Percentiles rank a stretch among this genome's conserved stretches.
These are phyloP conservation scores for Erysiphe neolycopersici DNA, from an alignment of 2,329 filamentous ascomycete species.

Conservation along the genomic window DNA sequence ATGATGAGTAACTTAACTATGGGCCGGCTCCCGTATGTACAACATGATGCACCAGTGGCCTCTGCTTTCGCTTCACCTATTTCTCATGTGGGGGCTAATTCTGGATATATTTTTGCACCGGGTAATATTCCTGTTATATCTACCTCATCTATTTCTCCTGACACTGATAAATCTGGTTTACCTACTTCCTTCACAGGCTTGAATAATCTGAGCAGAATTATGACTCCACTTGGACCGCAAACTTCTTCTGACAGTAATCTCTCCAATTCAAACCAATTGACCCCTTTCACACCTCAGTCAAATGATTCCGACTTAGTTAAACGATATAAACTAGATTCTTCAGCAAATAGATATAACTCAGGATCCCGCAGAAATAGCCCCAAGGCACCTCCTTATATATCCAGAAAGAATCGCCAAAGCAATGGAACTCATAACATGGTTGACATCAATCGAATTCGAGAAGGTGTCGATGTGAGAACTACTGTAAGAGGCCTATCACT, in stretches of 20 bases:
- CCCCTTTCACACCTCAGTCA: not conserved
- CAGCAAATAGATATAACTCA: not conserved
- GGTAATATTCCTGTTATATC: not conserved
- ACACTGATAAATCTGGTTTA: not conserved
- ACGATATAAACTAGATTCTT: not conserved
- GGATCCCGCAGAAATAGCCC: not conserved
- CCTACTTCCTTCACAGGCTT: not conserved
- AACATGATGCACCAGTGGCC: not conserved
- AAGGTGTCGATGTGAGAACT: slow-evolving; percentile 46
- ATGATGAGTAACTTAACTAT: not conserved
- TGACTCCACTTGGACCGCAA: not conserved
- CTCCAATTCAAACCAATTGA: not conserved
- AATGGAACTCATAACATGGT: slow-evolving; percentile 26
- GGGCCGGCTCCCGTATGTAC: not conserved
- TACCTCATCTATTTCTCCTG: not conserved
- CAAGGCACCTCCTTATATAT: not conserved
- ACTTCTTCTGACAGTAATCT: not conserved
- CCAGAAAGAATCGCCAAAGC: not conserved
- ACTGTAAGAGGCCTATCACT: slow-evolving; percentile 27
- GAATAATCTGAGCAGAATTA: not conserved
- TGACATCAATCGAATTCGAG: slow-evolving; percentile 29
- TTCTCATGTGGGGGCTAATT: not conserved
- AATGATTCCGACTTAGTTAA: not conserved
- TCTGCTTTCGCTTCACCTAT: not conserved
- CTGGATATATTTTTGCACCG: not conserved